These are phyloP conservation scores for Naegleria fowleri DNA, from an alignment of 208 protist species.

Conservation along the genomic window DNA sequence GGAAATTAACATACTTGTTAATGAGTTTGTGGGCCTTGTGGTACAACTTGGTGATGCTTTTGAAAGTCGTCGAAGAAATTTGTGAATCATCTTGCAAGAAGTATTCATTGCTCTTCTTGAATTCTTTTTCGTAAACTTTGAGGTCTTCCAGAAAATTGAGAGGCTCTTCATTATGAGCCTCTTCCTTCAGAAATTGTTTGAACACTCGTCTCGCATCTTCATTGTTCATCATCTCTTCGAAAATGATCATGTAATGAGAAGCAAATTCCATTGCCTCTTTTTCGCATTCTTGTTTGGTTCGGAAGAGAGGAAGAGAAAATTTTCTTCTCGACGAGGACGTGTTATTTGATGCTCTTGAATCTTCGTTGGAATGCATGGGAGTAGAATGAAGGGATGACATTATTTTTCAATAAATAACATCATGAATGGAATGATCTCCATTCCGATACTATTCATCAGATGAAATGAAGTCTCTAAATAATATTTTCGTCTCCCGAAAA, in stretches of 20 bases:
- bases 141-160: neutral
- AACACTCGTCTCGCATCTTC: neutral
- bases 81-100: neutral
- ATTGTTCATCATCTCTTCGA: neutral
- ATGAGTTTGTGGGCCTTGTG: neutral
- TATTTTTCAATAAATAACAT: no score
- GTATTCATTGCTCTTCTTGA: neutral
- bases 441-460: no score
- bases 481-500: no score
- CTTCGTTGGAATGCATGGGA: no score
- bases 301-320: no score
- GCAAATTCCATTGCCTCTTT: neutral
- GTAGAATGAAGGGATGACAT: no score
- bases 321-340: no score
- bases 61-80: neutral
- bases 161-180: neutral
- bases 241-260: neutral
- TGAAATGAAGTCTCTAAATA: no score
- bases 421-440: no score
- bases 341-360: no score
- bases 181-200: neutral
- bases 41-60: neutral
- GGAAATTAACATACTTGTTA: neutral
- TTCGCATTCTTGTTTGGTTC: no score
- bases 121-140: neutral